Percentiles rank a stretch among this genome's conserved stretches.
Conservation (phyloP, 371 early-diverging fungal species). For the Mortierella sp. region DNA sequence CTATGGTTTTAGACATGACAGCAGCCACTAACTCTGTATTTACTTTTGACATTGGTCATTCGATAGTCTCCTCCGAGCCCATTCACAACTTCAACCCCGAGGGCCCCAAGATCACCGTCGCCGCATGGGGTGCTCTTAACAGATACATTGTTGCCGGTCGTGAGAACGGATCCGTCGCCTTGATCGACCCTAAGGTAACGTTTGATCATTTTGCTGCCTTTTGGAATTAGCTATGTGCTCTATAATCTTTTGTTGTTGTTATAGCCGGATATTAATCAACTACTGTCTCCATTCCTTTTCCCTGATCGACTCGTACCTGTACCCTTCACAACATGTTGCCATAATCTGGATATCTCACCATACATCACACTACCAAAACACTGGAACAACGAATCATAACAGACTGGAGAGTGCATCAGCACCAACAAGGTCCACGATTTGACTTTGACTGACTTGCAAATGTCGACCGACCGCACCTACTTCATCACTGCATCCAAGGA, state of each 20-base stretch:
- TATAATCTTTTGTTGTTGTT: background rate
- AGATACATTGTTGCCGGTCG: constrained; percentile 94
- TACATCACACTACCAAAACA: background rate
- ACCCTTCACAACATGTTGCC: background rate
- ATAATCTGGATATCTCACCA: background rate
- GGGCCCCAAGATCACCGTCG: constrained; percentile 91
- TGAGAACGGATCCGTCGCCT: constrained; percentile 91
- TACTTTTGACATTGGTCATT: background rate
- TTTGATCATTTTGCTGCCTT: background rate
- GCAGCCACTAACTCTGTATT: too few species aligned
- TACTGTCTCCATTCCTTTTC: background rate
- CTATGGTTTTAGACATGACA: background rate
- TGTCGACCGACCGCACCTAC: constrained; percentile 93
- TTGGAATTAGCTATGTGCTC: background rate
- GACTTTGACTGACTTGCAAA: constrained; percentile 95
- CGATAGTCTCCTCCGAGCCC: constrained; percentile 83
- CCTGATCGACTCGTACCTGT: background rate
- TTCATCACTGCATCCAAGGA: constrained; percentile 99
- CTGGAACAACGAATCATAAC: background rate
- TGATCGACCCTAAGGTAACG: constrained; percentile 86
- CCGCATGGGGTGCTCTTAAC: constrained; percentile 93
- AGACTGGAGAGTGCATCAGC: constrained; percentile 77
- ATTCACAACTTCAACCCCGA: constrained; percentile 75
- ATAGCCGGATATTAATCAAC: background rate
- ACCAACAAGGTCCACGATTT: constrained; percentile 76